Evolutionary conservation across 2,329 filamentous ascomycete genomes (phyloP).

Genomic region (Verticillium nonalfalfae): DNA sequence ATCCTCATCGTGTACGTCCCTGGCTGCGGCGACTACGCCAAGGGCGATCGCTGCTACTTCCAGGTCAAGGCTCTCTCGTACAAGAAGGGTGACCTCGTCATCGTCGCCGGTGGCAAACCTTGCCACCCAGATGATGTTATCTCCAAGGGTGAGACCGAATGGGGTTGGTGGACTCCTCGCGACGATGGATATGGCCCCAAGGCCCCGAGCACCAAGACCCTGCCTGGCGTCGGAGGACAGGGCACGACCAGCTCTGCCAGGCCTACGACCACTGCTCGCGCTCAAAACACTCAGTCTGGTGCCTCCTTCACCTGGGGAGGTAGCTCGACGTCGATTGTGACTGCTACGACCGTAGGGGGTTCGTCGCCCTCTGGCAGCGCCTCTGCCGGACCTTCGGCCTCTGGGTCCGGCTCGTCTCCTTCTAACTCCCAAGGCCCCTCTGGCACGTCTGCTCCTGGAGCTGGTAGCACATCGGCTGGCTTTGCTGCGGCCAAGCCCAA

Average conservation of each 20-base stretch:
- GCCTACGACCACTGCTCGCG: background rate
- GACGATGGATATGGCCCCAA: background rate
- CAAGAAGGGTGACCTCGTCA: constrained; percentile 6
- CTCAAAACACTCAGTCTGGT: background rate
- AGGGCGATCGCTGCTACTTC: constrained; percentile 22
- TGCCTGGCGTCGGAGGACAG: background rate
- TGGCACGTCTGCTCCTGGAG: background rate
- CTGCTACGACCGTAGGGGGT: background rate
- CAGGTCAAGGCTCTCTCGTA: constrained; percentile 13
- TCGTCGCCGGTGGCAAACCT: constrained; percentile 14
- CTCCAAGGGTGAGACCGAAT: constrained; percentile 15
- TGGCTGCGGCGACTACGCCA: constrained; percentile 18
- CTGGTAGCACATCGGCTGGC: constrained; percentile 1
- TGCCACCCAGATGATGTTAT: constrained; percentile 15
- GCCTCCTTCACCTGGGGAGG: background rate
- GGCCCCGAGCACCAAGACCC: background rate
- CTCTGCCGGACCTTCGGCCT: background rate
- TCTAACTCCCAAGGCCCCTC: background rate
- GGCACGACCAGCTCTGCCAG: background rate
- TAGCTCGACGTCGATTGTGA: background rate
- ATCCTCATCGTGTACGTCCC: constrained; percentile 18
- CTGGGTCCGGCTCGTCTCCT: background rate
- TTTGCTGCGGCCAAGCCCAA: background rate
- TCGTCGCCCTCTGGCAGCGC: background rate
- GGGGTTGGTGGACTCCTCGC: constrained; percentile 16